phyloP scores from a whole-genome alignment of 2,329 filamentous ascomycete species.

The Didymella exigua region DNA sequence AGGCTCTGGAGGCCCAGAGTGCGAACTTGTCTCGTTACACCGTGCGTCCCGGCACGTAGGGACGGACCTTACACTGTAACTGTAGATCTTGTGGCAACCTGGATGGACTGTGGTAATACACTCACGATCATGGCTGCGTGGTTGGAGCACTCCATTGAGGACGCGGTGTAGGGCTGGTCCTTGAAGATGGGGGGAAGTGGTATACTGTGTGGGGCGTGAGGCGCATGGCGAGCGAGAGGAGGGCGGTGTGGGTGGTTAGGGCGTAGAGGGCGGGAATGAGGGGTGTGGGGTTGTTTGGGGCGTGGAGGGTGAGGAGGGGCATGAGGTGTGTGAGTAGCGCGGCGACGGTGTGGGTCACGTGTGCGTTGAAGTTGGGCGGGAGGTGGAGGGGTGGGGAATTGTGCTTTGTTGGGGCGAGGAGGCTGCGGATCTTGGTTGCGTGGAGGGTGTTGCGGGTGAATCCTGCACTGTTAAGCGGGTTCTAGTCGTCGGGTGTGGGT shows the following conservation, averaged over 20 bases:
- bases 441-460: conserved; percentile 29
- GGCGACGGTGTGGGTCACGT: conserved; percentile 24
- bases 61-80: too few relatives aligned
- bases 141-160: conserved; percentile 35
- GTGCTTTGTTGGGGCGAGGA: not conserved
- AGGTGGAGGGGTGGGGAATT: conserved; percentile 11
- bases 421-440: conserved; percentile 13
- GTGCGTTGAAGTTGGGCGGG: conserved; percentile 31
- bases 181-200: conserved; percentile 34
- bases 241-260: conserved; percentile 22
- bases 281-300: not conserved
- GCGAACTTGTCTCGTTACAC: too few relatives aligned
- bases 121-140: conserved; percentile 6
- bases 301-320: conserved; percentile 23
- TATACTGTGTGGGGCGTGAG: conserved; percentile 36
- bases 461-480: conserved; percentile 12
- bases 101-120: too few relatives aligned
- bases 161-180: conserved; percentile 27
- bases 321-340: conserved; percentile 29
- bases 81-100: too few relatives aligned
- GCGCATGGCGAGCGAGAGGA: conserved; percentile 35
- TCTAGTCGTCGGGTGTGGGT: not conserved
- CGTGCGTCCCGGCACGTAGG: conserved; percentile 35
- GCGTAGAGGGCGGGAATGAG: not conserved
- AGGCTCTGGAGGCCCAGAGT: too few relatives aligned